These are phyloP conservation scores for Rhodotorula paludigena DNA, from an alignment of 768 basidiomycete species.

Conservation along the genomic window DNA sequence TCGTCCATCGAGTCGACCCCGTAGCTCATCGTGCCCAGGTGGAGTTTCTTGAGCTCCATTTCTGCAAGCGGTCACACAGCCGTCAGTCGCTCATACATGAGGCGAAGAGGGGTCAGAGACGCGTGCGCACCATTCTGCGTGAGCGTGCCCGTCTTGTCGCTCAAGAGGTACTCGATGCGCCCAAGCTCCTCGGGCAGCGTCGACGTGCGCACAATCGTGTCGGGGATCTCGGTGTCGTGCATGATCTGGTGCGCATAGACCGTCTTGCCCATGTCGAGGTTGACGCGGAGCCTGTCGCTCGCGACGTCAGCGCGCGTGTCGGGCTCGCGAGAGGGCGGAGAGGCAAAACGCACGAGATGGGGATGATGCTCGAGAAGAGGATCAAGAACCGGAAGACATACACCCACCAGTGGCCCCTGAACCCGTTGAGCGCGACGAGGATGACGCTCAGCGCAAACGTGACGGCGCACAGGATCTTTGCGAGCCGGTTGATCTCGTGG, in stretches of 20 bases:
- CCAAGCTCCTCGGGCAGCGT: constrained; percentile 95
- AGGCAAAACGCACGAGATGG: constrained; percentile 70
- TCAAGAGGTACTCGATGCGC: constrained; percentile 87
- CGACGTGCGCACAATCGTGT: constrained; percentile 93
- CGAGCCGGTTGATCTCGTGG: constrained; percentile 87
- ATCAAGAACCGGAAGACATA: constrained; percentile 96
- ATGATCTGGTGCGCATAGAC: constrained; percentile 94
- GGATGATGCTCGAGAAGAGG: constrained; percentile 96
- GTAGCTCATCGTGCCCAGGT: constrained; percentile 98
- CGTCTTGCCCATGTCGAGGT: constrained; percentile 99
- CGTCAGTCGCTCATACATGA: not conserved
- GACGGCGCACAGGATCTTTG: constrained; percentile 94
- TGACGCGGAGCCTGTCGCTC: constrained; percentile 79
- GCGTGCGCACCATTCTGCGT: constrained; percentile 91
- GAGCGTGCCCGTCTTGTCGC: constrained; percentile 95
- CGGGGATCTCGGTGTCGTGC: constrained; percentile 84
- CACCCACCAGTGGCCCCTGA: constrained; percentile 90
- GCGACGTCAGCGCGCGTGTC: not conserved
- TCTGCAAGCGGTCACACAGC: constrained; percentile 53
- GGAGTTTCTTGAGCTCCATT: constrained; percentile 99
- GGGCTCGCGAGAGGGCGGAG: not conserved
- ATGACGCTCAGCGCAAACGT: constrained; percentile 86
- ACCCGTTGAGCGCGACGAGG: constrained; percentile 91
- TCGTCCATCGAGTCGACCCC: constrained; percentile 99
- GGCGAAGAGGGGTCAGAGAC: not conserved